Base-by-base conservation (phyloP, 2,329 filamentous ascomycete species). In the Phaeosphaeria sp. region DNA sequence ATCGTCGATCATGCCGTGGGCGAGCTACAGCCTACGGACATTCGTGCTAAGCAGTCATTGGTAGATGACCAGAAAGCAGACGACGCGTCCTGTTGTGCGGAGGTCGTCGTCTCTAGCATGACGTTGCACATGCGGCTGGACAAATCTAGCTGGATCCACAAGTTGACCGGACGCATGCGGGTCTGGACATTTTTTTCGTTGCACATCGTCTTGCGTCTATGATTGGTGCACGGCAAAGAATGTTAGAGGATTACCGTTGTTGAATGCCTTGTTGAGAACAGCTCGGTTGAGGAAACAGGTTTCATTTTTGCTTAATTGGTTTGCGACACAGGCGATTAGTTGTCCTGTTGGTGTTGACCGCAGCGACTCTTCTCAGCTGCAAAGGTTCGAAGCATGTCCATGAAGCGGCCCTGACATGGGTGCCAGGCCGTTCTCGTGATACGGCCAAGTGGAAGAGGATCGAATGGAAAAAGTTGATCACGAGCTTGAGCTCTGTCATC, bases 181-280 rank as follows among this genome's bases (percentile, higher is more conserved):
- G 55, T 59, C 36, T 47, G 36, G 46, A 43, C 47, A 39, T 24
- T 42, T 39, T 45, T 21, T 47, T 27, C 24, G 21, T 53, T 53
- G 48, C 30, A 36, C 46, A n/a, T n/a, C 22, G 43, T 25, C 25
- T n/a, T 20, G 42, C 44, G 36, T 15, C 17, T 21, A 8, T 59
- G 57, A 63, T 65, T 63, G 59, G 60, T 44, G 42, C 42, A 22
- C 22, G 18, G 13, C n/a, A 17, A 43, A 50, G 44, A 39, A 30
- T 40, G 48, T 24, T 24, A 15, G 18, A 49, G n/a, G 27, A 36
- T 30, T 20, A 49, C 6, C n/a, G 15, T 30, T 51, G 27, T 57
- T 53, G 25, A 54, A 21, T 13, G 6, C n/a, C 15, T 24, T 42
- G 48, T 49, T 49, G 48, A 27, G 48, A 20, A 30, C 6, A 39